Conservation (phyloP, 2,329 filamentous ascomycete genomes). For the Uncinocarpus reesii region DNA sequence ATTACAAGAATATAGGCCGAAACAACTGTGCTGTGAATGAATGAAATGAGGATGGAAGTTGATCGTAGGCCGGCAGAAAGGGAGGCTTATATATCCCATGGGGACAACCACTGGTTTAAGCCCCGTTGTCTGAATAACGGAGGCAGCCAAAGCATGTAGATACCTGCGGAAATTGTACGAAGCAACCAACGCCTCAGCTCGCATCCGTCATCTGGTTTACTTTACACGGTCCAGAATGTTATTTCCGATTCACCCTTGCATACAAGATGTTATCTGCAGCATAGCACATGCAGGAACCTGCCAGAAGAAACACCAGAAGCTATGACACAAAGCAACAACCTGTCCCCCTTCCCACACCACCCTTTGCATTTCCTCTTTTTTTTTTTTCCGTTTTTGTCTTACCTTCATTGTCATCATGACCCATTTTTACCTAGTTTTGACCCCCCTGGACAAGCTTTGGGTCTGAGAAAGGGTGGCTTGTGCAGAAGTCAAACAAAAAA, state of each 20-base stretch:
- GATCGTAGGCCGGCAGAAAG: not conserved
- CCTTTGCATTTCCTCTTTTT: not conserved
- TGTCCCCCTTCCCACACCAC: not conserved
- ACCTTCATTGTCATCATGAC: not conserved
- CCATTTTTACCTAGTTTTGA: not conserved
- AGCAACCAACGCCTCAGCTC: conserved; percentile 4
- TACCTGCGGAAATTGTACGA: not conserved
- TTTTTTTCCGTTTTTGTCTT: not conserved
- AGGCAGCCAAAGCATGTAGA: not conserved
- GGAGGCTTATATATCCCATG: conserved; percentile 8
- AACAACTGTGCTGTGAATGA: conserved; percentile 3
- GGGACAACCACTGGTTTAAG: not conserved
- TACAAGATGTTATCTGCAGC: not conserved
- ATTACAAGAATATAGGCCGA: conserved; percentile 10
- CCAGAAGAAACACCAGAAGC: not conserved
- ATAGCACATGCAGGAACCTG: not conserved
- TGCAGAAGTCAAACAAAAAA: too few species aligned
- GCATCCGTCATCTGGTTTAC: not conserved
- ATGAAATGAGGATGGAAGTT: conserved; percentile 1
- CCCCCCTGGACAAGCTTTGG: not conserved
- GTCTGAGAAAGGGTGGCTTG: too few species aligned
- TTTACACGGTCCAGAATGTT: not conserved
- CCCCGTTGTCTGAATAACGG: not conserved
- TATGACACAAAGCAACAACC: conserved; percentile 5
- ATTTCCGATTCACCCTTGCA: conserved; percentile 1